Base-by-base conservation (phyloP, 2,329 filamentous ascomycete genomes). In the Xylaria sp. region DNA sequence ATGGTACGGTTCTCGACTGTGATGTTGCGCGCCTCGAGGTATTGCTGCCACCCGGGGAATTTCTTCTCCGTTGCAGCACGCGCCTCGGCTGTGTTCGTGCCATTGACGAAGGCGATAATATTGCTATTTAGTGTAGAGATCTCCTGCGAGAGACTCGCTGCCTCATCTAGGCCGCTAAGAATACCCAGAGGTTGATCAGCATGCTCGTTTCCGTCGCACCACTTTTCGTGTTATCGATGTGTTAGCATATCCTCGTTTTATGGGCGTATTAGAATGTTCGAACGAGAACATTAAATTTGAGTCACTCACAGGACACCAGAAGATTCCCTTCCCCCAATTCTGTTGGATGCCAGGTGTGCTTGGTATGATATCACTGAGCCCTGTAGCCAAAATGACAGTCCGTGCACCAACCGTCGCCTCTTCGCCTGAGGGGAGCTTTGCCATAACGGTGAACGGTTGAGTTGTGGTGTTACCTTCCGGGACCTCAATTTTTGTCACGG, bases 181-280 rank as follows among this genome's bases (percentile, higher is more conserved):
- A 90, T 80, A 1, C 87, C 87, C 1, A 90, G 80, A 0, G 82
- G 66, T 68, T 89, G 87, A 73, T 89, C 86, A 0, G 83, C 84
- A 74, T 90, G 87, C 77, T 90, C 88, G 70, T 85, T 81, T 13
- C 88, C 88, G 73, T 90, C 88, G 69, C 88, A 90, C 88, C 88
- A 90, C 69, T 70, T 53, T 25, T 12, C 10, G 20, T 20, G 18
- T 12, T 25, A n/a, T 45, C 53, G 6, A 23, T 4, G 18, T 10
- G 46, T 70, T 60, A 65, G 59, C n/a, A 28, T 2, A 13, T 34
- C 18, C 20, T 15, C 7, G 5, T 25, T 20, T 25, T 18, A 13
- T 36, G 7, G 8, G 15, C 2, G 10, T 6, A 50, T 12, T 3
- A 1, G 20, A 4, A 12, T 8, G n/a, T 15, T 15, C 8, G 23